These are phyloP conservation scores for Clausena lansium DNA, from an alignment of 345 rosid genomes.

Conservation along the genomic window DNA sequence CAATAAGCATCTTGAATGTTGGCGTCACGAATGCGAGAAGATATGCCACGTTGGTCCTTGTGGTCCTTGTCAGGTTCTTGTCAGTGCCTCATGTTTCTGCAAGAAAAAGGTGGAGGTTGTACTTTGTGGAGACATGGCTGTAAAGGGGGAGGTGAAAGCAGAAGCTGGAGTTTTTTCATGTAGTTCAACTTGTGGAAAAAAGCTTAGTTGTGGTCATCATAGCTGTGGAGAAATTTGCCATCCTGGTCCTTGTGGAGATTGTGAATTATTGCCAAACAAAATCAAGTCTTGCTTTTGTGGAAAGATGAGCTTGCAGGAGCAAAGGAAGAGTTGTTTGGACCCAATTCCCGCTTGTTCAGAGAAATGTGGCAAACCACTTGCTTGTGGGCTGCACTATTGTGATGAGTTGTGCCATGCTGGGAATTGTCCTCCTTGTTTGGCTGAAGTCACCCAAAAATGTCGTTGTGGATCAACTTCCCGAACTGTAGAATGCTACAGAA, in stretches of 20 bases:
- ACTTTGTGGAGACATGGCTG: constrained; percentile 74
- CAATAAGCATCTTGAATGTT: constrained; percentile 70
- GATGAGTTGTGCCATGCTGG: constrained; percentile 77
- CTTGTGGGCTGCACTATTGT: constrained; percentile 69
- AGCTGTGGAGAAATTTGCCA: constrained; percentile 66
- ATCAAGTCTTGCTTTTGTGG: constrained; percentile 82
- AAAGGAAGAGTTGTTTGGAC: constrained; percentile 79
- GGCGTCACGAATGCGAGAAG: constrained; percentile 69
- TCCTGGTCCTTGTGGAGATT: constrained; percentile 83
- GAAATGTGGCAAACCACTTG: constrained; percentile 66
- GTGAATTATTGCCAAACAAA: constrained; percentile 63
- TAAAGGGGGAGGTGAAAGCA: constrained; percentile 71
- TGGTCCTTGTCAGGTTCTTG: constrained; percentile 63
- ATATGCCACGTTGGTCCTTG: constrained; percentile 86
- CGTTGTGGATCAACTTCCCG: constrained; percentile 73
- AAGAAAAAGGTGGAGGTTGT: constrained; percentile 69
- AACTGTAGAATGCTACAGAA: constrained; percentile 69
- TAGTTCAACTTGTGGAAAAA: constrained; percentile 55
- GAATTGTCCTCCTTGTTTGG: constrained; percentile 74
- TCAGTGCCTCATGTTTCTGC: constrained; percentile 84
- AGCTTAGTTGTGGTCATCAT: constrained; percentile 74
- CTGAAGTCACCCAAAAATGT: constrained; percentile 70
- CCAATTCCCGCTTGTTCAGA: constrained; percentile 73
- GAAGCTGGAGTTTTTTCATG: constrained; percentile 83
- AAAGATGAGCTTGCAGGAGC: constrained; percentile 63